Percentiles rank a stretch among this genome's conserved stretches.
These are phyloP conservation scores for Naegleria lovaniensis DNA, from an alignment of 208 protist genomes.

Conservation along the genomic window DNA sequence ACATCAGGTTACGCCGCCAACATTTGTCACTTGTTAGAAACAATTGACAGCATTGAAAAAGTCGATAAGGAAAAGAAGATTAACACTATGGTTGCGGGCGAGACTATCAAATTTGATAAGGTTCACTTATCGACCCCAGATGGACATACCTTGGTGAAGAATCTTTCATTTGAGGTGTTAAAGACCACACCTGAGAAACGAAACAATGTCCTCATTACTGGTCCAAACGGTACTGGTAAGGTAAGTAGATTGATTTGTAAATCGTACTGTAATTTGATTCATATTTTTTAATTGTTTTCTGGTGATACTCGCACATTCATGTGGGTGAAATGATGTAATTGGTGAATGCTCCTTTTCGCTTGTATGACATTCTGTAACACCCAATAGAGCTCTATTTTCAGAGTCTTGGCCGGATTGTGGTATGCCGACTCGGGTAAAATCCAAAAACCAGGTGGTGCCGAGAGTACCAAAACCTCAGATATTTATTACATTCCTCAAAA, in stretches of 20 bases:
- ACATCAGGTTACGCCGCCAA: conserved; percentile 23
- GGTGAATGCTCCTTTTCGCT: not conserved
- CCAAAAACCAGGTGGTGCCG: conserved; percentile 54
- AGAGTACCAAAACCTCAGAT: conserved; percentile 30
- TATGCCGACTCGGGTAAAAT: conserved; percentile 57
- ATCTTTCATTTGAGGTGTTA: conserved; percentile 61
- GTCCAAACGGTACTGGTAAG: conserved; percentile 80
- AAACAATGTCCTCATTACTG: conserved; percentile 76
- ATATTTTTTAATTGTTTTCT: conserved; percentile 5
- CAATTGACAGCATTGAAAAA: not conserved
- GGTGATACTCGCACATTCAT: no score
- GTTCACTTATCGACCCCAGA: conserved; percentile 61
- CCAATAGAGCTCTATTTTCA: not conserved
- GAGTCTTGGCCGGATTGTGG: conserved; percentile 61
- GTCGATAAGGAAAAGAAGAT: conserved; percentile 28
- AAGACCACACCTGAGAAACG: conserved; percentile 43
- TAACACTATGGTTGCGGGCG: conserved; percentile 42
- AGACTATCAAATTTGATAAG: conserved; percentile 69
- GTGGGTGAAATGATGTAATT: no score
- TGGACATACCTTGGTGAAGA: conserved; percentile 53
- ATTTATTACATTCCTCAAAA: conserved; percentile 75
- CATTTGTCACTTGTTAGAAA: conserved; percentile 13
- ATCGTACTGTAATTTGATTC: not conserved
- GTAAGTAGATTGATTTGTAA: conserved; percentile 26
- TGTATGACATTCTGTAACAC: not conserved